Conservation (phyloP, 2,329 filamentous ascomycete genomes). For the Sporothrix brasiliensis region DNA sequence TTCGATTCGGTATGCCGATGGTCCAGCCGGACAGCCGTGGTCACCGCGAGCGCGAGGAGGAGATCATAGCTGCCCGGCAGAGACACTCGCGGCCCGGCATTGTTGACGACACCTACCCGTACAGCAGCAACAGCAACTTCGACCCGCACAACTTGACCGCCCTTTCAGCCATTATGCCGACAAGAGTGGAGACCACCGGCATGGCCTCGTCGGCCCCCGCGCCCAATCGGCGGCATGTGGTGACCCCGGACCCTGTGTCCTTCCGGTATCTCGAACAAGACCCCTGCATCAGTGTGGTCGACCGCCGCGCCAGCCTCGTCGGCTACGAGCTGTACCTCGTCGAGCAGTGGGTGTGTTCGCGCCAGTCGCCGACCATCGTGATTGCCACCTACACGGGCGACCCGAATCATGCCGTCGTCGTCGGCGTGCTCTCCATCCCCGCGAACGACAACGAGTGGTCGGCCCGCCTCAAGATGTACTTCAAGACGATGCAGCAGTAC, state of each 20-base stretch:
- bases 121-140: not conserved
- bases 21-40: conserved; percentile 21
- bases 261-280: conserved; percentile 78
- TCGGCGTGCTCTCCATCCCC: conserved; percentile 79
- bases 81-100: not conserved
- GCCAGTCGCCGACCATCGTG: conserved; percentile 84
- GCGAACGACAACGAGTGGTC: conserved; percentile 81
- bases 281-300: conserved; percentile 70
- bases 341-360: conserved; percentile 96
- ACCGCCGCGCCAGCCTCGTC: conserved; percentile 68
- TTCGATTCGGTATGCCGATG: conserved; percentile 28
- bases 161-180: conserved; percentile 24
- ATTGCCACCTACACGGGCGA: conserved; percentile 95
- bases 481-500: conserved; percentile 80
- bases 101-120: conserved; percentile 1
- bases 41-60: conserved; percentile 30
- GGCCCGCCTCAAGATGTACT: conserved; percentile 75
- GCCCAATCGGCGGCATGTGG: conserved; percentile 50
- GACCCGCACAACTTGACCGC: not conserved
- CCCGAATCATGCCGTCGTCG: conserved; percentile 72
- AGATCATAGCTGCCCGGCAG: conserved; percentile 22
- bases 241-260: conserved; percentile 62
- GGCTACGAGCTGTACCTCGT: conserved; percentile 94
- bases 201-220: conserved; percentile 21
- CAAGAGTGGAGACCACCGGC: not conserved